These are phyloP conservation scores for Plasmodium ovale DNA, from an alignment of 169 alveolate genomes.

Conservation along the genomic window DNA sequence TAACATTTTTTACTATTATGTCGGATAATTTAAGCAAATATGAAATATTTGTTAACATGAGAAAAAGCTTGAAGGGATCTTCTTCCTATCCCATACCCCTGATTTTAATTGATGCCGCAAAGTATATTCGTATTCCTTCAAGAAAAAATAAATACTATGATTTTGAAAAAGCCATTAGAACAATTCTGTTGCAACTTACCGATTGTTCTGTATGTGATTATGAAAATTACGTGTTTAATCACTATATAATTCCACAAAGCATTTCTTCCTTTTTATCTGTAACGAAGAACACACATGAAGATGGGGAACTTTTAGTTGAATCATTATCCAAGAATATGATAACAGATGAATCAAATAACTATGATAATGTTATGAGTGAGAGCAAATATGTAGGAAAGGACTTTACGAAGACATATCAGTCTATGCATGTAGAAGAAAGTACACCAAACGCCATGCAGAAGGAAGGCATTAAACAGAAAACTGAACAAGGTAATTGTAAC, in stretches of 20 bases:
- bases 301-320: background rate
- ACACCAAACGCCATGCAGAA: background rate
- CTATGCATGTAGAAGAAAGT: constrained; percentile 17
- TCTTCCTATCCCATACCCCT: constrained; percentile 51
- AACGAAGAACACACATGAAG: constrained; percentile 21
- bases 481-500: background rate
- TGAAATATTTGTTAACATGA: constrained; percentile 62
- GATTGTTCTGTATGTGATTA: constrained; percentile 77
- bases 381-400: constrained; percentile 7
- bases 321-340: constrained; percentile 5
- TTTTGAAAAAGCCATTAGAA: constrained; percentile 74
- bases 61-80: constrained; percentile 16
- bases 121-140: constrained; percentile 68
- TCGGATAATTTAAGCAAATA: constrained; percentile 62
- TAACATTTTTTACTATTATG: constrained; percentile 69
- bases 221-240: constrained; percentile 76
- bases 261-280: constrained; percentile 66
- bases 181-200: constrained; percentile 67
- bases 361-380: constrained; percentile 26
- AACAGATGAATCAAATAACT: constrained; percentile 2
- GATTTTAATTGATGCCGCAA: constrained; percentile 70
- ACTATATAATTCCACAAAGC: constrained; percentile 70
- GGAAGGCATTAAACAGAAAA: background rate
- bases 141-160: constrained; percentile 63
- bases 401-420: constrained; percentile 14